Evolutionary conservation across 345 rosid genomes (phyloP).

Genomic region (Populus deltoides): DNA sequence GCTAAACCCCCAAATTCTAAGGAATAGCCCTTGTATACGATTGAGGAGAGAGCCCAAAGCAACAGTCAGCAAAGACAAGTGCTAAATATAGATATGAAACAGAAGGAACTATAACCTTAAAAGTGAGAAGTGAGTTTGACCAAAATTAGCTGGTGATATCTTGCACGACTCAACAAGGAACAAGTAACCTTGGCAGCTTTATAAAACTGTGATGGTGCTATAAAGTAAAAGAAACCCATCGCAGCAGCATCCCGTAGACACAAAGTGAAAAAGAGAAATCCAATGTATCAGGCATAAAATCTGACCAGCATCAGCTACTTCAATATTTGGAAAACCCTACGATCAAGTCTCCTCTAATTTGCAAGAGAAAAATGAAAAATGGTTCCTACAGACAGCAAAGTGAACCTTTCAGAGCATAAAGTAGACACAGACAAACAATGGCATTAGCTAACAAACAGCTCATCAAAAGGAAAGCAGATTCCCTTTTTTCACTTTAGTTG

Average conservation of each 20-base stretch:
- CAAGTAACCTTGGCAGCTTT: constrained; percentile 61
- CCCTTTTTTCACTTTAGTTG: constrained; percentile 50
- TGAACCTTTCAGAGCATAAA: constrained; percentile 94
- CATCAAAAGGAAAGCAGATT: constrained; percentile 65
- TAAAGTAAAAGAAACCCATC: constrained; percentile 47
- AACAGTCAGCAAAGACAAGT: constrained; percentile 20
- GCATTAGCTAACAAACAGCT: constrained; percentile 66
- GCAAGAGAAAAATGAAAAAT: constrained; percentile 46
- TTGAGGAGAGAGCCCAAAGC: constrained; percentile 23
- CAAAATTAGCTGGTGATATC: constrained; percentile 51
- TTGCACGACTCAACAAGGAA: constrained; percentile 70
- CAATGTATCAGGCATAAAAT: constrained; percentile 65
- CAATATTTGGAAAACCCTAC: constrained; percentile 41
- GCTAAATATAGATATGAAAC: constrained; percentile 19
- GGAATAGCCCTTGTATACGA: constrained; percentile 10
- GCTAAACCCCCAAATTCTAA: constrained; percentile 27
- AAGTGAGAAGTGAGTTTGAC: constrained; percentile 45
- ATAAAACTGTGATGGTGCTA: constrained; percentile 46
- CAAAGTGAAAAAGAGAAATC: constrained; percentile 42
- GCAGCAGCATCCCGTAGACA: constrained; percentile 49
- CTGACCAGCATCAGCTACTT: constrained; percentile 47
- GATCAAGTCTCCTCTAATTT: constrained; percentile 28
- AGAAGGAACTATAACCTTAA: constrained; percentile 19
- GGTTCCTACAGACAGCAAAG: constrained; percentile 62
- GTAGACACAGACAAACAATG: constrained; percentile 48